phyloP scores from a whole-genome alignment of 768 basidiomycete species.

The Krasilnikovozyma curviuscula region DNA sequence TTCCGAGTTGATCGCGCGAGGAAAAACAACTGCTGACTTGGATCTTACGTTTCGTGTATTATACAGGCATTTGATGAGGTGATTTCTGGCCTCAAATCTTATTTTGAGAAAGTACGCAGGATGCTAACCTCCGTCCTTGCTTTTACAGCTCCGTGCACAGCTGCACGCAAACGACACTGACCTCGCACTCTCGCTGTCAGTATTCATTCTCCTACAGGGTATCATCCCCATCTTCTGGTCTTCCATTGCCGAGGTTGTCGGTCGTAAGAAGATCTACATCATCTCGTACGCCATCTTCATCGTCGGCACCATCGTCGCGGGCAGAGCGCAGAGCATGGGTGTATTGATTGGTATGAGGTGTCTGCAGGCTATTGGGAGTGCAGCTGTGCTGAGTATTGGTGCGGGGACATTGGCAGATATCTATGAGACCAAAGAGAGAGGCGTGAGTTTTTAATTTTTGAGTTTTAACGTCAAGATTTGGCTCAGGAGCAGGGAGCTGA shows the following conservation, averaged over 20 bases:
- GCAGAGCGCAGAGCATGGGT: slow-evolving; percentile 21
- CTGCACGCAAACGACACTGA: slow-evolving; percentile 22
- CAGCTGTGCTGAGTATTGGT: slow-evolving; percentile 50
- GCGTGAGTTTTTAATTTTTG: slow-evolving; percentile 41
- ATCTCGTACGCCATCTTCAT: slow-evolving; percentile 24
- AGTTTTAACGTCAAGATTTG: slow-evolving; percentile 50
- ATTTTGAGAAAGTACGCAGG: too few relatives aligned
- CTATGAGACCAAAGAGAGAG: slow-evolving; percentile 52
- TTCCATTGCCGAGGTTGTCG: slow-evolving; percentile 15
- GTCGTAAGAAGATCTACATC: slow-evolving; percentile 19
- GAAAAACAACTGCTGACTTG: too few relatives aligned
- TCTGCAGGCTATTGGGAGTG: slow-evolving; percentile 44
- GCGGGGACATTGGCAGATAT: slow-evolving; percentile 55
- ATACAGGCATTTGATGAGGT: too few relatives aligned
- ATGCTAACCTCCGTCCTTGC: too few relatives aligned
- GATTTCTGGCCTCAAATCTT: too few relatives aligned
- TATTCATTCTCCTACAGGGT: slow-evolving; percentile 23
- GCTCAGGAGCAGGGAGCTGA: slow-evolving; percentile 12
- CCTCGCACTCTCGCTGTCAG: slow-evolving; percentile 22
- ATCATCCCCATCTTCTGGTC: slow-evolving; percentile 21
- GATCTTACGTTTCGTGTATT: too few relatives aligned
- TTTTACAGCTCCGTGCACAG: slow-evolving; percentile 22
- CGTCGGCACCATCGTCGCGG: slow-evolving; percentile 21
- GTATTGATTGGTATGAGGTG: slow-evolving; percentile 17
- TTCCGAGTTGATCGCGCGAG: too few relatives aligned